A percentile compares a stretch with the other conserved stretches of the same genome.
Conservation (phyloP, 306 rosid species). For the Dalbergia cochinchinensis region DNA sequence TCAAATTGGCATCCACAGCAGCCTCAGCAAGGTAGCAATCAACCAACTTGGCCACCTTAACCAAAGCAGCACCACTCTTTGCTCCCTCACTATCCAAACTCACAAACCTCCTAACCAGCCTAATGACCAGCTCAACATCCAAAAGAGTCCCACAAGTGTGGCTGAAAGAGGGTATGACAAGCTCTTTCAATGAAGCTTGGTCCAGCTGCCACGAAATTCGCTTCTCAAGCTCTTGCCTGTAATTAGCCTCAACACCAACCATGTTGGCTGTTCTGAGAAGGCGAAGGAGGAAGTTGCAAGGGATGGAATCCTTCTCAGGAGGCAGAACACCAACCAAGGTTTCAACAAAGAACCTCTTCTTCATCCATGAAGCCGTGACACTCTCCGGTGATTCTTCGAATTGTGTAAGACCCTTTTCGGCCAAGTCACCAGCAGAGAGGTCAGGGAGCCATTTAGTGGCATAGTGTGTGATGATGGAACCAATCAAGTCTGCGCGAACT, state of each 20-base stretch:
- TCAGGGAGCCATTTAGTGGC: constrained; percentile 98
- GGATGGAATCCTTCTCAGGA: constrained; percentile 83
- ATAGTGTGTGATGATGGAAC: constrained; percentile 87
- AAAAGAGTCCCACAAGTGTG: constrained; percentile 84
- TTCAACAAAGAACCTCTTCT: constrained; percentile 89
- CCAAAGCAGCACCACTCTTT: constrained; percentile 66
- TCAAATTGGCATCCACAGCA: constrained; percentile 74
- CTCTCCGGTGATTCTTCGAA: constrained; percentile 65
- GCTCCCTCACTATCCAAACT: constrained; percentile 65
- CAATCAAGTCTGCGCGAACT: constrained; percentile 78
- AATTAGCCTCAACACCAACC: constrained; percentile 76
- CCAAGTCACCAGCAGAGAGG: constrained; percentile 51
- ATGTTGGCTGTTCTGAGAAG: constrained; percentile 86
- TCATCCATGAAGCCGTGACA: constrained; percentile 83
- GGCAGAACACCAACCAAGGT: constrained; percentile 89
- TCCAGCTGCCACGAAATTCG: constrained; percentile 82
- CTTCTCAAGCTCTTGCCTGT: constrained; percentile 77
- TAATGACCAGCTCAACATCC: constrained; percentile 73
- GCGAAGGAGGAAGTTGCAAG: constrained; percentile 87
- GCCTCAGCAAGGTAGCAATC: constrained; percentile 86
- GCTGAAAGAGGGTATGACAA: constrained; percentile 86
- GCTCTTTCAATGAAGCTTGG: constrained; percentile 80
- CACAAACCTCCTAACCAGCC: constrained; percentile 81
- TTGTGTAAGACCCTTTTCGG: constrained; percentile 46
- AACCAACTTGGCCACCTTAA: constrained; percentile 83